A percentile compares a stretch with the other conserved stretches of the same genome.
These are phyloP conservation scores for Cymbidium sinense DNA, from an alignment of 106 monocot genomes.

Conservation along the genomic window DNA sequence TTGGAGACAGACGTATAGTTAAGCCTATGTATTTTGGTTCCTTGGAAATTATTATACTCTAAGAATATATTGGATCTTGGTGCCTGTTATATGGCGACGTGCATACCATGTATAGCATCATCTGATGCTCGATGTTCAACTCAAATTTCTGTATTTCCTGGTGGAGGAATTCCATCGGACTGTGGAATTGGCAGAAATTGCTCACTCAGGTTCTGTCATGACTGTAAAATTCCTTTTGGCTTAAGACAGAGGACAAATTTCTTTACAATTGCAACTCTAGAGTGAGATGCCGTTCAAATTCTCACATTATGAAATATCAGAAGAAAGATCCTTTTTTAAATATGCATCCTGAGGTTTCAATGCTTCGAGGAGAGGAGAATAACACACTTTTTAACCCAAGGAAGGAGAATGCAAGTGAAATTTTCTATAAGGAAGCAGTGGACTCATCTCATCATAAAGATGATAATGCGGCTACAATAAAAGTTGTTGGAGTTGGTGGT, in stretches of 20 bases:
- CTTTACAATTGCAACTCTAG: background rate
- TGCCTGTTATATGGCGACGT: background rate
- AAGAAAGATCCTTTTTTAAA: conserved; percentile 73
- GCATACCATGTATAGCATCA: background rate
- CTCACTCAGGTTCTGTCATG: conserved; percentile 2
- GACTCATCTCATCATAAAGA: conserved; percentile 20
- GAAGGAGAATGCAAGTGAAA: conserved; percentile 22
- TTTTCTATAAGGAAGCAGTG: conserved; percentile 9
- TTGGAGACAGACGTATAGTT: background rate
- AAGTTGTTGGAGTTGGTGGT: conserved; percentile 95
- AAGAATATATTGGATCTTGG: background rate
- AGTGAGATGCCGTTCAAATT: background rate
- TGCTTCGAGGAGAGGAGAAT: conserved; percentile 61
- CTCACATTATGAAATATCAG: conserved; percentile 4
- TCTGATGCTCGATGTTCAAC: background rate
- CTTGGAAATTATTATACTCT: background rate
- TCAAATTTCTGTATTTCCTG: background rate
- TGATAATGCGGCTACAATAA: conserved; percentile 79
- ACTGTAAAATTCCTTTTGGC: background rate
- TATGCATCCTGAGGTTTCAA: conserved; percentile 72
- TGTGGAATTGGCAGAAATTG: background rate
- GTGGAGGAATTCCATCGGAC: background rate
- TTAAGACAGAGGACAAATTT: background rate
- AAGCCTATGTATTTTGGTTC: background rate
- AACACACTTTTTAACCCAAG: conserved; percentile 14